Conservation (phyloP, 73 alveolate species). For the Paramecium tetraurelia region DNA sequence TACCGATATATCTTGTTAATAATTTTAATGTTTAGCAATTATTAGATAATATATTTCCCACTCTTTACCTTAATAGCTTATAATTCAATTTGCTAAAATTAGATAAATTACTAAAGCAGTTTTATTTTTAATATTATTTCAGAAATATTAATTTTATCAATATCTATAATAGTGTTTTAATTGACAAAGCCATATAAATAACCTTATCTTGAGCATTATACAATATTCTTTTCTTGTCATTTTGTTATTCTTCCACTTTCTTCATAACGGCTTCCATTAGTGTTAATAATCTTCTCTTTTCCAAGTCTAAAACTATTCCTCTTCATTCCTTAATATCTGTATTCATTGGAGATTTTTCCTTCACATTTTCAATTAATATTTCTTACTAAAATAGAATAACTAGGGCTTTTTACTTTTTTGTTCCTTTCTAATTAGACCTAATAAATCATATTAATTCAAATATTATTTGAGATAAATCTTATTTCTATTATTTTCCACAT, state of each 20-base stretch:
- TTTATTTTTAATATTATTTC: not conserved
- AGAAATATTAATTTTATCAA: no score
- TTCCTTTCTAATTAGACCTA: not conserved
- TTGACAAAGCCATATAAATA: no score
- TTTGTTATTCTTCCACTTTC: conserved; percentile 34
- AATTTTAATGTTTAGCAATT: not conserved
- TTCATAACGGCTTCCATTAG: conserved; percentile 48
- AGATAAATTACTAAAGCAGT: not conserved
- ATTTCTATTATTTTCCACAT: not conserved
- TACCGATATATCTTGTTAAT: not conserved
- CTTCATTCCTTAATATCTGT: conserved; percentile 23
- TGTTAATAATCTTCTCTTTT: conserved; percentile 24
- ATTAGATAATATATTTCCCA: not conserved
- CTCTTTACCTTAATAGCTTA: not conserved
- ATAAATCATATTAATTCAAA: not conserved
- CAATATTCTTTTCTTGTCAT: conserved; percentile 61
- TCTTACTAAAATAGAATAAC: not conserved
- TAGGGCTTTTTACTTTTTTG: not conserved
- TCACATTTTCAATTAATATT: conserved; percentile 10
- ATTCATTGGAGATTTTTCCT: conserved; percentile 45
- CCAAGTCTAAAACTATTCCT: conserved; percentile 53
- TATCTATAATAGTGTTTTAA: not conserved
- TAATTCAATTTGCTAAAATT: not conserved
- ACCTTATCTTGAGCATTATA: conserved; percentile 33
- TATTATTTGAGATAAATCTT: not conserved